Evolutionary conservation across 495 filamentous ascomycete genomes (phyloP).

Genomic region (Copromyces sp.): DNA sequence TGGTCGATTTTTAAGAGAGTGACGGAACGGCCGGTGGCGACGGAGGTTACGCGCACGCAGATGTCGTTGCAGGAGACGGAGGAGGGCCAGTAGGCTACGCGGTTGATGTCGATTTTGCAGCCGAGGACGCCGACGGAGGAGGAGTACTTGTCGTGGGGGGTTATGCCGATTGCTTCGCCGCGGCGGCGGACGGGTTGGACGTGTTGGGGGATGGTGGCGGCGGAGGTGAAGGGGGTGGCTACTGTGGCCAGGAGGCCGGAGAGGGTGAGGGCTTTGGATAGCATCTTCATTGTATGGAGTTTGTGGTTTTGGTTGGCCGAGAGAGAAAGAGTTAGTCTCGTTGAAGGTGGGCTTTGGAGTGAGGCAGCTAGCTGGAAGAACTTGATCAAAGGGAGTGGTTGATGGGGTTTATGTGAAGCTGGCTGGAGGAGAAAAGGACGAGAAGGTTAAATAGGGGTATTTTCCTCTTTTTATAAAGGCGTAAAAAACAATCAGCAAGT

Average conservation of each 20-base stretch:
- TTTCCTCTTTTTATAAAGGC: too few species aligned
- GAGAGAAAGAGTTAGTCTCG: not conserved
- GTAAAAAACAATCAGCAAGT: not conserved
- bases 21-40: slow-evolving; percentile 25
- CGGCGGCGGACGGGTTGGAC: not conserved
- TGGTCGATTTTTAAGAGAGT: slow-evolving; percentile 33
- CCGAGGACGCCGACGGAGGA: slow-evolving; percentile 36
- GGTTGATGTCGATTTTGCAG: slow-evolving; percentile 36
- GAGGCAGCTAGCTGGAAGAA: not conserved
- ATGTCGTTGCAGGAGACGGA: slow-evolving; percentile 33
- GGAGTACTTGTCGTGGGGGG: slow-evolving; percentile 34
- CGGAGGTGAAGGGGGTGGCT: not conserved
- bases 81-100: slow-evolving; percentile 34
- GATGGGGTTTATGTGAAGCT: not conserved
- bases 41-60: slow-evolving; percentile 23
- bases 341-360: not conserved
- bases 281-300: not conserved
- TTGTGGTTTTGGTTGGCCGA: too few species aligned
- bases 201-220: not conserved
- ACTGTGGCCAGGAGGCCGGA: not conserved
- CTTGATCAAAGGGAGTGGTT: not conserved
- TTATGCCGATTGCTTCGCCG: slow-evolving; percentile 13
- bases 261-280: not conserved
- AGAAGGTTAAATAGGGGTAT: too few species aligned
- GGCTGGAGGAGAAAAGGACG: not conserved